These are phyloP conservation scores for Heterobasidion occidentale DNA, from an alignment of 1,284 basidiomycete species.

Conservation along the genomic window DNA sequence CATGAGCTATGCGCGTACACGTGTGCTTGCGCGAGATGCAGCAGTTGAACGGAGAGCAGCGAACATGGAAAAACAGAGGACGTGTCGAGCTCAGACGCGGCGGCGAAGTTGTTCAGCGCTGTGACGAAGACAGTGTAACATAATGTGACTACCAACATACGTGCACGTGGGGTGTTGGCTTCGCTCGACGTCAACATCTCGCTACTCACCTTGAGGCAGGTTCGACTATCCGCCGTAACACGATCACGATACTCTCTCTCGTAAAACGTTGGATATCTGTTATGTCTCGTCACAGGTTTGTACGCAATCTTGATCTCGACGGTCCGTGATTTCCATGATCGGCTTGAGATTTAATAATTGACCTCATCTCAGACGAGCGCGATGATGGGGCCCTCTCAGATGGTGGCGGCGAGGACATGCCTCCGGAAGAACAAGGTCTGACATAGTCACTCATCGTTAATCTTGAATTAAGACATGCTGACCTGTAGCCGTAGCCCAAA, in stretches of 20 bases:
- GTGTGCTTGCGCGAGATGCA: slow-evolving; percentile 31
- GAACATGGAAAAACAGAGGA: slow-evolving; percentile 32
- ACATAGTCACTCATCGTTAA: not conserved
- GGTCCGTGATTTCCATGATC: slow-evolving; percentile 36
- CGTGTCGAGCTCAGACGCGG: not conserved
- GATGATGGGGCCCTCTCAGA: slow-evolving; percentile 67
- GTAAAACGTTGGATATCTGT: slow-evolving; percentile 12
- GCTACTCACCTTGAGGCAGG: slow-evolving; percentile 5
- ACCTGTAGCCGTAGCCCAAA: slow-evolving; percentile 45
- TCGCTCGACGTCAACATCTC: not conserved
- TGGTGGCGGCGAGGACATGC: slow-evolving; percentile 56
- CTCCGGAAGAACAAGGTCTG: slow-evolving; percentile 62
- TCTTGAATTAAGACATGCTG: not conserved
- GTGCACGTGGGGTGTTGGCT: no score
- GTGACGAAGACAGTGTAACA: not conserved
- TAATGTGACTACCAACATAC: not conserved
- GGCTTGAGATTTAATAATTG: not conserved
- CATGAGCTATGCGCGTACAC: slow-evolving; percentile 31
- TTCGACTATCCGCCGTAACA: slow-evolving; percentile 8
- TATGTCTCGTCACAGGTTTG: slow-evolving; percentile 87
- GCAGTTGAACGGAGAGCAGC: slow-evolving; percentile 33
- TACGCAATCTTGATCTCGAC: slow-evolving; percentile 84
- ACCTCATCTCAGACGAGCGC: slow-evolving; percentile 51
- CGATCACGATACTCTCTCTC: not conserved
- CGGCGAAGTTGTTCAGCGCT: no score